Evolutionary conservation across 2,329 filamentous ascomycete genomes (phyloP), one percentile per base, ranked within the genome.

Genomic region (Sporothrix protearum): DNA sequence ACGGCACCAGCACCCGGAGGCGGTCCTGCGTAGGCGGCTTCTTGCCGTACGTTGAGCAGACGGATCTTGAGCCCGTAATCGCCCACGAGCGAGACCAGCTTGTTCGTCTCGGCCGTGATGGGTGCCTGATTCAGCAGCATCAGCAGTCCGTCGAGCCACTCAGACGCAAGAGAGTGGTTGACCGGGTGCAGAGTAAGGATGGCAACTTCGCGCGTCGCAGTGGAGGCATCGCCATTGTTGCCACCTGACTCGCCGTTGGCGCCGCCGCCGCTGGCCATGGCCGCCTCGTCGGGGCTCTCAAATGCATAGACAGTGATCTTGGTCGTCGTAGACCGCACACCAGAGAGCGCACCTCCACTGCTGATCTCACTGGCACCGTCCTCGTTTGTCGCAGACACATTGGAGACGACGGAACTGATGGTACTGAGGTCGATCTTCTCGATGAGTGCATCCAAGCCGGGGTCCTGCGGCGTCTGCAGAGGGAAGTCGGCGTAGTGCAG

Each of bases 101-200:
- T 96, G 79, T 91, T 95, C 47, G 96, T 98, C 82, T 98, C 95
- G 2, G 94, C 89, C n/a, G 96, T 99, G 78, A 99, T 97, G 25
- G 96, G 96, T 72, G 94, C 89, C 81, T 99, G 96, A 78, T 96
- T 94, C 30, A 99, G 86, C 70, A 99, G 85, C 94, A 99, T 97
- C 71, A 98, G 85, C 75, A 99, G 83, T 0, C 96, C 96, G 79
- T 99, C 96, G 5, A 99, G 86, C 96, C 96, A 99, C 81, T 99
- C 96, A 0, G 94, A 96, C 10, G 96, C 96, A 64, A 96, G 83
- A 75, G 89, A 92, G 78, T 96, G 91, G 72, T 89, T 92, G 72
- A 89, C 84, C 6, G 95, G 94, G 79, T 93, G 90, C 69, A 99
- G 85, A n/a, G 91, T 92, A 70, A 99, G 84, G 28, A 98, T 86